Conservation (phyloP, 2,329 filamentous ascomycete species). For the Exophiala viscosa region DNA sequence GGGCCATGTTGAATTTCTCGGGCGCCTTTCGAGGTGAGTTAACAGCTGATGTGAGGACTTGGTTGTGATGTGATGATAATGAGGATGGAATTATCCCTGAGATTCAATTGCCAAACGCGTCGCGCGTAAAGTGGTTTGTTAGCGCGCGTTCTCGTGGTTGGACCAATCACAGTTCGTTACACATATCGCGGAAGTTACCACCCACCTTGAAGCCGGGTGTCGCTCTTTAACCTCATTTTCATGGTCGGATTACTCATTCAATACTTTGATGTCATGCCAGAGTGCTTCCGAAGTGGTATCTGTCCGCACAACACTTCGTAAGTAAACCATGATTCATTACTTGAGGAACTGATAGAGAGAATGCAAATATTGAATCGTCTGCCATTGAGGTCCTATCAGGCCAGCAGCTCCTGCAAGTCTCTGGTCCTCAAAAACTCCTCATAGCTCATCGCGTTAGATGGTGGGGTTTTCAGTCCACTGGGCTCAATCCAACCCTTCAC, state of each 20-base stretch:
- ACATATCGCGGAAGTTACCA: too few relatives aligned
- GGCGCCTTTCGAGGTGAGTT: too few relatives aligned
- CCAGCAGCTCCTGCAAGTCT: conserved; percentile 4
- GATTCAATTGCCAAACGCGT: background rate
- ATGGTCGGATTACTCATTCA: too few relatives aligned
- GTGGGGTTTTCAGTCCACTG: conserved; percentile 5
- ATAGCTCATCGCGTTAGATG: conserved; percentile 2
- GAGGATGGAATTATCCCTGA: background rate
- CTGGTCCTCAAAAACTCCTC: conserved; percentile 12
- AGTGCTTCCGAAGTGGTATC: too few relatives aligned
- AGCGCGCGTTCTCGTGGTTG: background rate
- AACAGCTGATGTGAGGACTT: background rate
- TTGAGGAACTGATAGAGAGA: too few relatives aligned
- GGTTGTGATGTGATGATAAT: background rate
- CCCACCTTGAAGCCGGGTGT: too few relatives aligned
- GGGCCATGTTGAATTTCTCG: conserved; percentile 19
- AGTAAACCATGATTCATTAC: too few relatives aligned
- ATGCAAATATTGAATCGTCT: too few relatives aligned
- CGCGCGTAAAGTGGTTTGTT: conserved; percentile 11
- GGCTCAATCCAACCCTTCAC: conserved; percentile 12
- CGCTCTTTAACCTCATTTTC: too few relatives aligned
- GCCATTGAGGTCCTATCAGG: background rate
- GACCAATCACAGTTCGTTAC: background rate
- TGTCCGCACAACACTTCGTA: too few relatives aligned
- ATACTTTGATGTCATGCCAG: too few relatives aligned